Evolutionary conservation across 2,329 filamentous ascomycete species (phyloP), one percentile per base, ranked within the genome.

Genomic region (Alternaria gansuensis): DNA sequence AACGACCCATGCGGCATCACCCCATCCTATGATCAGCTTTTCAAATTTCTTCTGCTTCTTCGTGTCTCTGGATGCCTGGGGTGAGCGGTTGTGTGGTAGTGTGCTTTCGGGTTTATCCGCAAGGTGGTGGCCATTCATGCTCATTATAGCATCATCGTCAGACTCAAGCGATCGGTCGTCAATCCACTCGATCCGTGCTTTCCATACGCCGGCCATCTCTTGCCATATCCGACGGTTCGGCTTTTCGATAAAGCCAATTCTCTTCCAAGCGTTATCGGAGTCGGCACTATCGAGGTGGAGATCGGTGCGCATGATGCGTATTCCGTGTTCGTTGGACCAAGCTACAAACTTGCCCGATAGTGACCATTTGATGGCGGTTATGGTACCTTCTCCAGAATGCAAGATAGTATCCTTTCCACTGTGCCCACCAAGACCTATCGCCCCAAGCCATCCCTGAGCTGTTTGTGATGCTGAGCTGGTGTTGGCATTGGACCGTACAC

Each of bases 141-240:
- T 72, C 33, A 75, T 71, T 43, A 74, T 76, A 8, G 79, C 77
- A 24, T 86, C 83, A 34, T 93, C 88, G 53, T 94, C 90, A 3
- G 81, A 83, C 66, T 93, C 91, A n/a, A 97, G 82, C 5, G 86
- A 83, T 60, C 88, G 85, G 69, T 96, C 90, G 70, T 98, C 92
- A 43, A 98, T 90, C 95, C 95, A 99, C 75, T 98, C 93, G 1
- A 88, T 88, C 23, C 93, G 85, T 2, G 91, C 92, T 79, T 94
- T 97, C 93, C 95, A 98, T 4, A 97, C 92, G 45, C 90, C 87
- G 0, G 93, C 93, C 93, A 99, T 97, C 40, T 96, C 93, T 66
- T 97, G 92, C 92, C 95, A 98, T 55, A 90, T 88, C 8, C 90
- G 88, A 5, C 90, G 90, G 69, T 92, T 91, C 2, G 95, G 95